phyloP scores from a whole-genome alignment of 305 asterid species.

The Rubia tinctorum region DNA sequence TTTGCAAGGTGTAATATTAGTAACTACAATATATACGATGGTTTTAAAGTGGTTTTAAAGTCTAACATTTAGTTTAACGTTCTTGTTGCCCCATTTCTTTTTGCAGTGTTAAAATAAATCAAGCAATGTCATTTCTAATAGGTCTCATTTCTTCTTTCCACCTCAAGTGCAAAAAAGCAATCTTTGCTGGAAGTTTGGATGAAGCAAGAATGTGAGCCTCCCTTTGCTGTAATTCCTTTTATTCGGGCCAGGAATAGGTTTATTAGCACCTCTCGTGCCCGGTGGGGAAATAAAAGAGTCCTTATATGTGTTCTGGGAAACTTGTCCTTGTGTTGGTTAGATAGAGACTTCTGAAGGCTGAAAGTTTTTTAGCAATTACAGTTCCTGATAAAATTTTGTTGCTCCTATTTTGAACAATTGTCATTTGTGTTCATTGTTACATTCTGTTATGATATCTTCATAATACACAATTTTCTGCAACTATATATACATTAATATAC shows the following conservation, averaged over 20 bases:
- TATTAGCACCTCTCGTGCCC: background rate
- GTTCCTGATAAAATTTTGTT: background rate
- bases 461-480: background rate
- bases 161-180: slow-evolving; percentile 84
- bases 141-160: slow-evolving; percentile 90
- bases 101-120: slow-evolving; percentile 72
- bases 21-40: background rate
- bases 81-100: slow-evolving; percentile 6
- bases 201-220: slow-evolving; percentile 88
- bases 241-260: background rate
- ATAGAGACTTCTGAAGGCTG: background rate
- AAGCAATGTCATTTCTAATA: slow-evolving; percentile 75
- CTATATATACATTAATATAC: background rate
- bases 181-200: slow-evolving; percentile 69
- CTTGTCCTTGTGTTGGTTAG: background rate
- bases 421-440: background rate
- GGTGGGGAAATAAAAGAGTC: background rate
- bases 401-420: background rate
- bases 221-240: slow-evolving; percentile 16
- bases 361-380: background rate
- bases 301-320: background rate
- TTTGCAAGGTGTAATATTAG: slow-evolving; percentile 75
- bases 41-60: background rate
- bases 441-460: background rate
- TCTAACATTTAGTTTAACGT: background rate